phyloP scores from a whole-genome alignment of 1,284 basidiomycete species.

The Malassezia dermatis region DNA sequence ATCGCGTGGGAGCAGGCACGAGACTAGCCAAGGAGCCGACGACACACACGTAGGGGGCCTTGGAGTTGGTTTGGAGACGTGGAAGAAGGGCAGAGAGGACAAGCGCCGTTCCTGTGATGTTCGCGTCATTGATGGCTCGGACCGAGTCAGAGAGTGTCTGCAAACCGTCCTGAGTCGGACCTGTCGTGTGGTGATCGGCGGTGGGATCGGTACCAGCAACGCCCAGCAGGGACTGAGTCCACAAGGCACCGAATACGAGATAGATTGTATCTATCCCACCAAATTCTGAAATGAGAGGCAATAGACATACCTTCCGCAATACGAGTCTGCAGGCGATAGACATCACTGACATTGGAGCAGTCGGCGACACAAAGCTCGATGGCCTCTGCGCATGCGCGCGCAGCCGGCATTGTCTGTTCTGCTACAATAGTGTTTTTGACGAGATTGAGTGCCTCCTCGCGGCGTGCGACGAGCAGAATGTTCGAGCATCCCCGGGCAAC shows the following conservation, averaged over 20 bases:
- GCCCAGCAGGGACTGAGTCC: conserved; percentile 63
- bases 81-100: conserved; percentile 55
- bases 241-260: conserved; percentile 71
- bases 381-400: neutral
- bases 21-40: conserved; percentile 67
- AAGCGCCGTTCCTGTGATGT: conserved; percentile 49
- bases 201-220: conserved; percentile 56
- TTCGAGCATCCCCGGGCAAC: conserved; percentile 2
- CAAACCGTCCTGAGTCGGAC: conserved; percentile 35
- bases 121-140: conserved; percentile 44
- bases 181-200: neutral
- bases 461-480: conserved; percentile 11
- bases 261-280: conserved; percentile 69
- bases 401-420: neutral
- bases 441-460: conserved; percentile 41
- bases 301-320: conserved; percentile 39
- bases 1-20: conserved; percentile 71
- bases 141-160: conserved; percentile 44
- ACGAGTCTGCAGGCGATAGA: conserved; percentile 55
- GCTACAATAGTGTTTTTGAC: conserved; percentile 52
- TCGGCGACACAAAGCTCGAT: conserved; percentile 53
- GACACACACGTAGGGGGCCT: conserved; percentile 63
- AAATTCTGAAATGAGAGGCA: conserved; percentile 51
- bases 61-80: conserved; percentile 61
- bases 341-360: conserved; percentile 59